Percentiles rank a stretch among this genome's conserved stretches.
phyloP scores from a whole-genome alignment of 768 basidiomycete genomes.

The Pisolithus microcarpus region DNA sequence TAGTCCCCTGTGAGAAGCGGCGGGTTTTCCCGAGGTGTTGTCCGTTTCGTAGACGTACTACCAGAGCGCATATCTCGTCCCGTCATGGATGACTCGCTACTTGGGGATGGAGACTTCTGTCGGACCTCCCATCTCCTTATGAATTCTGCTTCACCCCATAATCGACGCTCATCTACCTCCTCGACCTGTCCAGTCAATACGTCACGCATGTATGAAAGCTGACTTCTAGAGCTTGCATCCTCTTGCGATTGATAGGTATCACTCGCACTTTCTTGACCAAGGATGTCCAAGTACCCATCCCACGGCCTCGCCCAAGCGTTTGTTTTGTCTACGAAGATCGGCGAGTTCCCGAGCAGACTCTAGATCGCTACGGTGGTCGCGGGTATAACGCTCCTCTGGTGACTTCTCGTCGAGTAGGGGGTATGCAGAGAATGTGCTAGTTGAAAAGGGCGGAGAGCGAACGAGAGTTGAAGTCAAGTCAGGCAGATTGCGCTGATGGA shows the following conservation, averaged over 20 bases:
- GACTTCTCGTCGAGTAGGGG: constrained; percentile 57
- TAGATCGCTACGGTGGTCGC: constrained; percentile 63
- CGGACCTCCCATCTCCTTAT: constrained; percentile 30
- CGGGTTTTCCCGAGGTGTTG: constrained; percentile 10
- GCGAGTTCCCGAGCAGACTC: constrained; percentile 63
- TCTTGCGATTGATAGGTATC: constrained; percentile 36
- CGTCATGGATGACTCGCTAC: constrained; percentile 5
- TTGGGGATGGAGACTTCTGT: constrained; percentile 17
- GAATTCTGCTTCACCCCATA: constrained; percentile 50
- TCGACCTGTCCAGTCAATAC: constrained; percentile 49
- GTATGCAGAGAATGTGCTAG: constrained; percentile 41
- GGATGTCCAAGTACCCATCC: constrained; percentile 67
- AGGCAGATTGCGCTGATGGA: constrained; percentile 69
- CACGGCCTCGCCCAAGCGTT: constrained; percentile 60
- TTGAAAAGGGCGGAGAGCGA: constrained; percentile 39
- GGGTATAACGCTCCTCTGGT: constrained; percentile 52
- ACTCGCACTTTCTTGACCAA: constrained; percentile 47
- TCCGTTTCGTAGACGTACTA: constrained; percentile 26
- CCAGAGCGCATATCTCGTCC: constrained; percentile 41
- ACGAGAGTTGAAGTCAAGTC: constrained; percentile 68
- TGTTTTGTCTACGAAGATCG: constrained; percentile 49
- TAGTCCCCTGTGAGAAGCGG: constrained; percentile 7
- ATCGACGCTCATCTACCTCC: constrained; percentile 58
- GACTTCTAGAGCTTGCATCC: constrained; percentile 66
- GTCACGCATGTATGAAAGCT: constrained; percentile 70